Percentiles rank a stretch among this genome's conserved stretches.
phyloP scores from a whole-genome alignment of 2,329 filamentous ascomycete genomes.

The Exophiala calicioides region DNA sequence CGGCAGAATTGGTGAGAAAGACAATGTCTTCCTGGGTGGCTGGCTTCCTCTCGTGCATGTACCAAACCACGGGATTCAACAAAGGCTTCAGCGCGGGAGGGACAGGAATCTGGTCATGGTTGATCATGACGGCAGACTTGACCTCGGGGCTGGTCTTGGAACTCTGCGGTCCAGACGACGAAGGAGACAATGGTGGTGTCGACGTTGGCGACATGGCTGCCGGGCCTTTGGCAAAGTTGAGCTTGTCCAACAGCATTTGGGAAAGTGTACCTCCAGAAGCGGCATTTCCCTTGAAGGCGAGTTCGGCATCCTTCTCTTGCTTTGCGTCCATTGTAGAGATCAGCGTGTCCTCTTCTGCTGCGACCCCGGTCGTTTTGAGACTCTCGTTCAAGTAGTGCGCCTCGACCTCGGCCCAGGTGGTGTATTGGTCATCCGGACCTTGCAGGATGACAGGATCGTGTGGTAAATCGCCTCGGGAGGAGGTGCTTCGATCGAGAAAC shows the following conservation, averaged over 20 bases:
- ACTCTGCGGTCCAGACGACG: constrained; percentile 44
- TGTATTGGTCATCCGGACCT: constrained; percentile 52
- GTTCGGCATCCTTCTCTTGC: constrained; percentile 21
- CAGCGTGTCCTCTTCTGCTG: constrained; percentile 13
- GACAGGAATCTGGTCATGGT: constrained; percentile 34
- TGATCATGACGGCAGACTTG: constrained; percentile 26
- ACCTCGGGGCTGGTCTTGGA: constrained; percentile 49
- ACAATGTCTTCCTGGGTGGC: constrained; percentile 39
- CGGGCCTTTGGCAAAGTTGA: constrained; percentile 49
- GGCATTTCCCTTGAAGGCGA: constrained; percentile 25
- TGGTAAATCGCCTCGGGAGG: constrained; percentile 46
- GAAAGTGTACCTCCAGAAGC: constrained; percentile 41
- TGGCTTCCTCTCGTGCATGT: constrained; percentile 39
- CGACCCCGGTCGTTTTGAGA: constrained; percentile 23
- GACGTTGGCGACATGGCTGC: constrained; percentile 44
- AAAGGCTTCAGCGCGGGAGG: constrained; percentile 44
- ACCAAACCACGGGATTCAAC: constrained; percentile 49
- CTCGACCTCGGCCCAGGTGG: constrained; percentile 49
- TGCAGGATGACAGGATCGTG: constrained; percentile 49
- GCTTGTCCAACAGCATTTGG: constrained; percentile 49
- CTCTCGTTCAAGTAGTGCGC: constrained; percentile 45
- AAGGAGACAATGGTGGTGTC: constrained; percentile 44
- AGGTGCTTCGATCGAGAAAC: constrained; percentile 53
- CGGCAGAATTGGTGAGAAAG: constrained; percentile 49
- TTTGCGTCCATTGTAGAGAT: constrained; percentile 12